Percentiles rank a stretch among this genome's conserved stretches.
phyloP scores from a whole-genome alignment of 345 rosid genomes.

The Arabidopsis suecica region DNA sequence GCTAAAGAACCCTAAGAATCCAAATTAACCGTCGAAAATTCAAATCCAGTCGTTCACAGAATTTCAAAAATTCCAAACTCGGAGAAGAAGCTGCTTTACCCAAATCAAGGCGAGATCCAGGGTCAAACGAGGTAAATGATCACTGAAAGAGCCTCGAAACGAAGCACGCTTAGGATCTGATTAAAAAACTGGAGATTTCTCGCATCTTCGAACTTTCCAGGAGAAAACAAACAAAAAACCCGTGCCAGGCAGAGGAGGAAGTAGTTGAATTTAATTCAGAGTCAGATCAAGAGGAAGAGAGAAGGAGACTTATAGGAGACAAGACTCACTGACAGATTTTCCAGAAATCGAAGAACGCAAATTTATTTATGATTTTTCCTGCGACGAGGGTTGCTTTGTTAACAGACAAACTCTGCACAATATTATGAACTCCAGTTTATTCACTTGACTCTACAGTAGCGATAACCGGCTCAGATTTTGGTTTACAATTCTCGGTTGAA shows the following conservation, averaged over 20 bases:
- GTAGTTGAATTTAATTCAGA: conserved; percentile 39
- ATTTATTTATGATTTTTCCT: neutral
- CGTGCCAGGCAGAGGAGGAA: conserved; percentile 15
- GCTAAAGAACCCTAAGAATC: conserved; percentile 20
- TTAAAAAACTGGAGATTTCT: conserved; percentile 32
- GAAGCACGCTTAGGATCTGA: conserved; percentile 30
- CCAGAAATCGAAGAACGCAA: conserved; percentile 31
- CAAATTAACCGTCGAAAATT: neutral
- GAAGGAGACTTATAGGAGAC: conserved; percentile 27
- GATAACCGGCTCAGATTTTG: conserved; percentile 36
- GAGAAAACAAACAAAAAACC: conserved; percentile 41
- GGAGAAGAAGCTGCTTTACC: conserved; percentile 34
- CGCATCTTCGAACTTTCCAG: conserved; percentile 39
- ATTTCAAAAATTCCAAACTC: conserved; percentile 19
- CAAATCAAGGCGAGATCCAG: conserved; percentile 38
- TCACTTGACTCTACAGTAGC: neutral
- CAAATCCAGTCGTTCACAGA: neutral
- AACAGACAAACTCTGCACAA: conserved; percentile 38
- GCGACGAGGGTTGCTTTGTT: conserved; percentile 36
- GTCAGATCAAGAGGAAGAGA: conserved; percentile 43
- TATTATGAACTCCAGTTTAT: neutral
- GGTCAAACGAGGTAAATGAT: conserved; percentile 11
- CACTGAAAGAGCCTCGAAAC: conserved; percentile 10
- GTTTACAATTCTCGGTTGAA: conserved; percentile 13
- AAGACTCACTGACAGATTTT: conserved; percentile 44